Evolutionary conservation across 371 early-diverging fungal species (phyloP), one percentile per base, ranked within the genome.

Genomic region (Rhizopus sp.): DNA sequence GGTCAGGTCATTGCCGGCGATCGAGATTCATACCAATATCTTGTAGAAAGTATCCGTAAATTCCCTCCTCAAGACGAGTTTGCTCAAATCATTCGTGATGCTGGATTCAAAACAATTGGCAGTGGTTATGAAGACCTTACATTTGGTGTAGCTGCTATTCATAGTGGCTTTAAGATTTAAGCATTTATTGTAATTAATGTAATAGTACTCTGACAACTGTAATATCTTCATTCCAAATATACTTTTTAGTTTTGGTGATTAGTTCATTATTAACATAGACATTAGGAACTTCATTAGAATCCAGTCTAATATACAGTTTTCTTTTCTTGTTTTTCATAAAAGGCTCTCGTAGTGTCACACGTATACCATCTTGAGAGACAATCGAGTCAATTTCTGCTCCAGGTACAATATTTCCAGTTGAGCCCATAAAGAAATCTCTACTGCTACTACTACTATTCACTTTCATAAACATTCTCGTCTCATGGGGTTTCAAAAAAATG

Each of bases 41-140:
- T 98, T n/a, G 98, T 98, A n/a, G 98, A 98, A 68, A 91, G 91
- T 58, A 98, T 98, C 62, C 88, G 96, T 62, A 88, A 88, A 72
- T 98, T 98, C 83, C 96, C 96, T 30, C 67, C 85, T n/a, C 97
- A 98, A 79, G 79, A 82, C 51, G 83, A 85, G 62, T 98, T 98
- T 83, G 91, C 92, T 4, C 69, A 86, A 59, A 93, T 98, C 78
- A 95, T 98, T 67, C 78, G 86, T 53, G 85, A 91, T 37, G 90
- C 92, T 17, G 97, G 98, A 15, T 98, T 98, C 75, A 84, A 84
- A n/a, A 84, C 90, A 3, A 85, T 94, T 35, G 95, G 93, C 15
- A 78, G 86, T 49, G 96, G 95, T 3, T 96, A 91, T 70, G 96
- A 96, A 63, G 92, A 96, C 59, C 73, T 98, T 73, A 94, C 96